Evolutionary conservation across 352 stramenopile species (phyloP).

Genomic region (Globisporangium echinulatum): DNA sequence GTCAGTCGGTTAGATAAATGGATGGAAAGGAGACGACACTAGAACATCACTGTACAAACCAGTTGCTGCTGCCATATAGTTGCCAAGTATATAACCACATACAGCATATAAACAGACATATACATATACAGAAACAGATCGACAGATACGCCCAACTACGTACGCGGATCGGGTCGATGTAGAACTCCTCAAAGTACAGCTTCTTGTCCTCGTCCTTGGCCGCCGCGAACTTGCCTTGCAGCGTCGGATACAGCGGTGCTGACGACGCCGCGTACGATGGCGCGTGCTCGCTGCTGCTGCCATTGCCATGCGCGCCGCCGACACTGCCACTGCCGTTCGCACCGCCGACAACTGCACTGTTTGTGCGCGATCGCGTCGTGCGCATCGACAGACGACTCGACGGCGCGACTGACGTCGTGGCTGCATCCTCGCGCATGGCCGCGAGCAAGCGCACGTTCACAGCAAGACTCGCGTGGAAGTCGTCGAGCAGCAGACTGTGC

Average conservation of each 20-base stretch:
- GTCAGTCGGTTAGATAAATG: not conserved
- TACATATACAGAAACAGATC: no score
- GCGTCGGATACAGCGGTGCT: slow-evolving; percentile 13
- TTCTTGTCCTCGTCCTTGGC: slow-evolving; percentile 70
- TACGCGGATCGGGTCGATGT: slow-evolving; percentile 76
- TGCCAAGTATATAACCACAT: no score
- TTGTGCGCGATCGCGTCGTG: slow-evolving; percentile 22
- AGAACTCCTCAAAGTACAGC: slow-evolving; percentile 87
- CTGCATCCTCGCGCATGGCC: slow-evolving; percentile 54
- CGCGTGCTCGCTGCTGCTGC: not conserved
- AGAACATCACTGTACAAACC: no score
- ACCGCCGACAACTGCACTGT: not conserved
- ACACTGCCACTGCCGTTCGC: slow-evolving; percentile 11
- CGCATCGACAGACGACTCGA: slow-evolving; percentile 23
- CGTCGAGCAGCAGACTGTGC: slow-evolving; percentile 48
- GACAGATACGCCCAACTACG: slow-evolving; percentile 6
- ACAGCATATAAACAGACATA: no score
- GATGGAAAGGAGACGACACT: no score
- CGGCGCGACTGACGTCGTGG: slow-evolving; percentile 33
- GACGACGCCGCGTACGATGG: slow-evolving; percentile 7
- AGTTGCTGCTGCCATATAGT: no score
- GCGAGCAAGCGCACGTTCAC: slow-evolving; percentile 69
- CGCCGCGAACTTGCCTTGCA: slow-evolving; percentile 32
- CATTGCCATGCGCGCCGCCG: slow-evolving; percentile 8
- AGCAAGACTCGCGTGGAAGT: slow-evolving; percentile 70